phyloP scores from a whole-genome alignment of 1,284 basidiomycete genomes.

The Golubevia sp. region DNA sequence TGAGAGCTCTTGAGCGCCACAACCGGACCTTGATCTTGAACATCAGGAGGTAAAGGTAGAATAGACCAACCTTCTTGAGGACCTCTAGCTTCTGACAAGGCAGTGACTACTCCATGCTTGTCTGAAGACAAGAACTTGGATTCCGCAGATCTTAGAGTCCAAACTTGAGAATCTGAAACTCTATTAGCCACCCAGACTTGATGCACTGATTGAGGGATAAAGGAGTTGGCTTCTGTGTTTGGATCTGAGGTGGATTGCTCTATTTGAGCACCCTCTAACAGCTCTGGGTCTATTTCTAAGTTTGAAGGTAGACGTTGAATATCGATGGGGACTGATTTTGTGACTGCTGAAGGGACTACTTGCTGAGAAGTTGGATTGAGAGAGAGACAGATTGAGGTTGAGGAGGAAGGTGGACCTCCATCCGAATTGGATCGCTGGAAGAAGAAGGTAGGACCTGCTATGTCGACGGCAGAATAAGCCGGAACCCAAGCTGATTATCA shows the following conservation, averaged over 20 bases:
- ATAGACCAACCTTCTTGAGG: slow-evolving; percentile 49
- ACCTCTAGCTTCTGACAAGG: slow-evolving; percentile 37
- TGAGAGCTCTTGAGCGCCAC: slow-evolving; percentile 21
- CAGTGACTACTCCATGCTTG: slow-evolving; percentile 23
- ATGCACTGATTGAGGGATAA: slow-evolving; percentile 15
- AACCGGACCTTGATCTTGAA: neutral
- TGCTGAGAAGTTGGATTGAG: neutral
- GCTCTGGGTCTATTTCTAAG: too few species aligned
- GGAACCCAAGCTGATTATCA: slow-evolving; percentile 23
- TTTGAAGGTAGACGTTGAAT: too few species aligned
- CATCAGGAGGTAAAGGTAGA: neutral
- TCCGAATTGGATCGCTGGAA: slow-evolving; percentile 6
- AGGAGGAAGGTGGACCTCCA: too few species aligned
- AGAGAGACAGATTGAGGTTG: neutral
- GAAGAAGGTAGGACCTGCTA: slow-evolving; percentile 32
- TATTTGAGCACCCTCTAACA: neutral
- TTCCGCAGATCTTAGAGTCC: slow-evolving; percentile 42
- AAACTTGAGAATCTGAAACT: slow-evolving; percentile 19
- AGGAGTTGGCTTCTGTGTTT: neutral
- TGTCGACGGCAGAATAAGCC: slow-evolving; percentile 19
- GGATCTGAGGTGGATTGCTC: neutral
- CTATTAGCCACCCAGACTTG: slow-evolving; percentile 48
- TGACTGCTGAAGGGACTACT: neutral
- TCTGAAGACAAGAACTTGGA: slow-evolving; percentile 41
- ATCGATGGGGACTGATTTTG: neutral